A percentile compares a stretch with the other conserved stretches of the same genome.
These are phyloP conservation scores for Termitomyces sp. DNA, from an alignment of 768 basidiomycete species.

Conservation along the genomic window DNA sequence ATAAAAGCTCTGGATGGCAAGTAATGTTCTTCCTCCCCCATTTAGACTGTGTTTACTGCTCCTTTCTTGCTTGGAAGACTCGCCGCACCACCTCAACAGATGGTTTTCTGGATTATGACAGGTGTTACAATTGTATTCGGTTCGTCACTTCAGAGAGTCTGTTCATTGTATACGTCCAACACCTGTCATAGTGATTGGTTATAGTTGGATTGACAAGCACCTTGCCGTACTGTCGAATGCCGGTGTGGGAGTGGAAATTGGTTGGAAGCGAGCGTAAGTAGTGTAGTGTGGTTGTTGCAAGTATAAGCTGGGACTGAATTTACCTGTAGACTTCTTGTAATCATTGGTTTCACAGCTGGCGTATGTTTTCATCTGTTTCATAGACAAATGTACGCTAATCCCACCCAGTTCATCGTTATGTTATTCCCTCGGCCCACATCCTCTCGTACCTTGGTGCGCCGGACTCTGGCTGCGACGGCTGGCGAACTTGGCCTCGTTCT, in stretches of 20 bases:
- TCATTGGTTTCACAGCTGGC: constrained; percentile 41
- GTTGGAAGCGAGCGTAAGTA: constrained; percentile 41
- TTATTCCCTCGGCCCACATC: constrained; percentile 42
- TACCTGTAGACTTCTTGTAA: constrained; percentile 33
- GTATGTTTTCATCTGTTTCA: constrained; percentile 21
- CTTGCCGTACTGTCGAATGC: constrained; percentile 22
- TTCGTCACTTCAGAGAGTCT: constrained; percentile 7
- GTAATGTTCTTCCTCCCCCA: not conserved
- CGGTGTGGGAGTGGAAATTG: constrained; percentile 34
- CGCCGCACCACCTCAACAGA: constrained; percentile 28
- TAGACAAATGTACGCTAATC: not conserved
- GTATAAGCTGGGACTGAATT: not conserved
- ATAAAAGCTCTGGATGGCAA: not conserved
- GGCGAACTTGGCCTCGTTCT: constrained; percentile 34
- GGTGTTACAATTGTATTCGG: constrained; percentile 37
- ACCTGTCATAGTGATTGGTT: constrained; percentile 31
- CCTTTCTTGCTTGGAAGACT: constrained; percentile 34
- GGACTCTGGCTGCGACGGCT: constrained; percentile 34
- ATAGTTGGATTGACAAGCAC: constrained; percentile 39
- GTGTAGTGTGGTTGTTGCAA: not conserved
- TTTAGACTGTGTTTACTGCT: constrained; percentile 29
- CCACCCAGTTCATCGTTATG: constrained; percentile 39
- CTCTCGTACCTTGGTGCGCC: constrained; percentile 37
- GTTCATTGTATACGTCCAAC: not conserved
- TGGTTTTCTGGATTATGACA: constrained; percentile 35